These are phyloP conservation scores for Penicillium paneum DNA, from an alignment of 2,329 filamentous ascomycete genomes.

Conservation along the genomic window DNA sequence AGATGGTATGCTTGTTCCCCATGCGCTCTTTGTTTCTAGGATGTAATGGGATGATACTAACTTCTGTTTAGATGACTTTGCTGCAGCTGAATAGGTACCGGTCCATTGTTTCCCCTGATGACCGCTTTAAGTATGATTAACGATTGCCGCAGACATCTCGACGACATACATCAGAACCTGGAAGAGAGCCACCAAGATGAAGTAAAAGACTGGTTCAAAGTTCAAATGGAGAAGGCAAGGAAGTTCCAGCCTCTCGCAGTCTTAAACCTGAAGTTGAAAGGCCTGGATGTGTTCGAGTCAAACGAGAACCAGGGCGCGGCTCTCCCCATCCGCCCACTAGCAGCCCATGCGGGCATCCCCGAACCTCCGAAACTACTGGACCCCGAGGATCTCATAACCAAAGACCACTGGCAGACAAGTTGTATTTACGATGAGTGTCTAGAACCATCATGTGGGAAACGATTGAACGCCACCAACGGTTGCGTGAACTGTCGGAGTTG, in stretches of 20 bases:
- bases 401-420: slow-evolving; percentile 81
- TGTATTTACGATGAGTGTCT: slow-evolving; percentile 75
- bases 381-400: slow-evolving; percentile 85
- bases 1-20: slow-evolving; percentile 67
- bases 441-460: slow-evolving; percentile 79
- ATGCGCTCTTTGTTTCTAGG: not conserved
- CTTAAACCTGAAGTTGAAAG: slow-evolving; percentile 89
- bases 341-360: slow-evolving; percentile 24
- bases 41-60: slow-evolving; percentile 2
- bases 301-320: slow-evolving; percentile 63
- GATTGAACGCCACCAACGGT: slow-evolving; percentile 73
- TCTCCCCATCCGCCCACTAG: slow-evolving; percentile 34
- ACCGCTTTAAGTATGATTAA: slow-evolving; percentile 19
- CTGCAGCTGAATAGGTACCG: slow-evolving; percentile 78
- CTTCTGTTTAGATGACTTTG: slow-evolving; percentile 67
- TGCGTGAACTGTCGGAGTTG: slow-evolving; percentile 92
- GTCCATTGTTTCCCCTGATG: not conserved
- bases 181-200: slow-evolving; percentile 87
- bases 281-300: slow-evolving; percentile 88
- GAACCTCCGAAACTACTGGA: slow-evolving; percentile 53
- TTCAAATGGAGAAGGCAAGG: slow-evolving; percentile 89
- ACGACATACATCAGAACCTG: slow-evolving; percentile 86
- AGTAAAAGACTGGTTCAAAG: slow-evolving; percentile 95
- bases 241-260: slow-evolving; percentile 87
- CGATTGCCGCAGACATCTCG: slow-evolving; percentile 61